These are phyloP conservation scores for Talaromyces sp. DNA, from an alignment of 2,329 filamentous ascomycete genomes.

Conservation along the genomic window DNA sequence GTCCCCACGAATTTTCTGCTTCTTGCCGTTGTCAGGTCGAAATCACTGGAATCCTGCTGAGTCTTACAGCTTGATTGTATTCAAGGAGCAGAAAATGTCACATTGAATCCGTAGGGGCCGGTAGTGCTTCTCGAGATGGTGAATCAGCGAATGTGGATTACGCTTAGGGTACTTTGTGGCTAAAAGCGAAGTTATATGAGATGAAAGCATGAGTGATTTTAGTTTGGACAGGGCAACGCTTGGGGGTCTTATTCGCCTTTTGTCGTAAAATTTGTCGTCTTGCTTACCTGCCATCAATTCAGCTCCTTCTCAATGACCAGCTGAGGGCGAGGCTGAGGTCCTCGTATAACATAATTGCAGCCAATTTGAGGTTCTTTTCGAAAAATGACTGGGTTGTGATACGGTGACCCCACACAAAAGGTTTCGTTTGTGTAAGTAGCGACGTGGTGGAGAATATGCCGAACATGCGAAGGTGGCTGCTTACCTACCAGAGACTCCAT, in stretches of 20 bases:
- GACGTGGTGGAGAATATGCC: neutral
- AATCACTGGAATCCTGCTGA: neutral
- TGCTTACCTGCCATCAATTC: neutral
- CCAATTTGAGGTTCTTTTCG: neutral
- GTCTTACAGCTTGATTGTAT: neutral
- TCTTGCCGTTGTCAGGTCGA: neutral
- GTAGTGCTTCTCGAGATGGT: neutral
- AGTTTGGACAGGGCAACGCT: neutral
- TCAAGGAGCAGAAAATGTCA: neutral
- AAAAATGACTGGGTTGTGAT: neutral
- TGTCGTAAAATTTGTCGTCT: neutral
- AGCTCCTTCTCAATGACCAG: neutral
- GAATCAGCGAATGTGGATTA: neutral
- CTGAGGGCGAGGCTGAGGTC: neutral
- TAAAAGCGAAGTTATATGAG: neutral
- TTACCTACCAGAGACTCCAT: neutral
- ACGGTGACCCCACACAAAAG: no score
- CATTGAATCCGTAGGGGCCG: neutral
- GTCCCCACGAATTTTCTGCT: no score
- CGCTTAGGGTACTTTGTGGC: neutral
- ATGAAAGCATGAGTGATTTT: neutral
- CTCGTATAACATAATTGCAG: neutral
- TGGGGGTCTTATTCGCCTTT: neutral
- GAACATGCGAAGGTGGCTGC: neutral
- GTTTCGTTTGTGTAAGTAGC: neutral